Base-by-base conservation (phyloP, 495 filamentous ascomycete genomes). In the Penicillium samsonianum region DNA sequence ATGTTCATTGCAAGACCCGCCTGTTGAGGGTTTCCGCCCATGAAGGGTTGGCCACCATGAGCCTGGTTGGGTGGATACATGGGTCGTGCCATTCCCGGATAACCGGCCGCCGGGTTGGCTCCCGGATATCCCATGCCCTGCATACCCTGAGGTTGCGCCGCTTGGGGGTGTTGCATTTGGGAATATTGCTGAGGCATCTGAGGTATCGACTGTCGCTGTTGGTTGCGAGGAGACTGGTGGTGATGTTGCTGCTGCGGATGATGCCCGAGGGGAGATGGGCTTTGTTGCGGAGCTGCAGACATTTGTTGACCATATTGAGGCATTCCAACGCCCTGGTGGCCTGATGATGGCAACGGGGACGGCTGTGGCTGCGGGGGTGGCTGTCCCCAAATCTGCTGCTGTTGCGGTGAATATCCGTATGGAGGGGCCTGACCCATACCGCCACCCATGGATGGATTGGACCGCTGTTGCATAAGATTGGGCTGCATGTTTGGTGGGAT, bases 121-220 rank as follows among this genome's bases (percentile, higher is more conserved):
- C 72, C 73, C 5, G 74, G 73, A 57, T 67, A 78, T 38, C 66
- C 71, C 73, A 79, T 62, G 62, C 74, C 57, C 72, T 78, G 50
- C 73, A 76, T 73, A 49, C 81, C 77, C 61, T 85, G 82, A 67
- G 87, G 81, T 67, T 87, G 85, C 40, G 83, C 77, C 70, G 82
- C 59, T 61, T 80, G 71, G 67, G 78, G 59, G 74, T 82, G 73
- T 47, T 80, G 80, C 62, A 84, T 75, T 50, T 78, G 67, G 40
- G 57, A 76, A 54, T 69, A 79, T 11, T 69, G 69, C 58, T 79
- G 76, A 11, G 70, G 67, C 64, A 76, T 77, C 49, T 75, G 77
- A 0, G 78, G 65, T 26, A 68, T 67, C 37, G 70, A 66, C 14
- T 73, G 75, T 12, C 74, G 75, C 43, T 69, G 63, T 58, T 77